These are phyloP conservation scores for Phytopythium helicoides DNA, from an alignment of 352 stramenopile genomes.

Conservation along the genomic window DNA sequence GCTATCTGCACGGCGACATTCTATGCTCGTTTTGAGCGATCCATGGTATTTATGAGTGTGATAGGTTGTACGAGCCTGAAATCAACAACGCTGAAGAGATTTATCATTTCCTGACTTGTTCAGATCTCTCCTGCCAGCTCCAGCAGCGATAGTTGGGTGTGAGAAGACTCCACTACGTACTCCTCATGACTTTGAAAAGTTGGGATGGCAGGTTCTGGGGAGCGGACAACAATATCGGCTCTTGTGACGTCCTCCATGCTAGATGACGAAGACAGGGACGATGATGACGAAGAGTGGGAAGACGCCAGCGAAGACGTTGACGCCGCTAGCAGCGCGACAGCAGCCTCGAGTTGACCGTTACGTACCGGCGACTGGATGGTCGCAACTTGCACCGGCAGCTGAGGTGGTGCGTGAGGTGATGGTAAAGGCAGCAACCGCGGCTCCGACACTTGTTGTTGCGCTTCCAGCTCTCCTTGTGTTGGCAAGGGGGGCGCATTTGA, in stretches of 20 bases:
- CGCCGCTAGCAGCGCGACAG: background rate
- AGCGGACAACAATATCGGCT: background rate
- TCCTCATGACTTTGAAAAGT: background rate
- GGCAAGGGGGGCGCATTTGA: background rate
- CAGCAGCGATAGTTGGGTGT: constrained; percentile 42
- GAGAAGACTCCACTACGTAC: constrained; percentile 2
- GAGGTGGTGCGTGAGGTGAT: background rate
- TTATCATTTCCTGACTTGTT: background rate
- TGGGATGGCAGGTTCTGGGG: too few relatives aligned
- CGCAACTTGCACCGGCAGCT: background rate
- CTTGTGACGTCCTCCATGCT: constrained; percentile 8
- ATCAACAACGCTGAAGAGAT: background rate
- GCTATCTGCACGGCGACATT: constrained; percentile 46
- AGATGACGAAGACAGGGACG: constrained; percentile 27
- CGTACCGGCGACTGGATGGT: background rate
- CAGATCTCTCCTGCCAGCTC: constrained; percentile 33
- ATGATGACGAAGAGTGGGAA: constrained; percentile 9
- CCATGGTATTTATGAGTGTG: background rate
- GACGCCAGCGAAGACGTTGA: constrained; percentile 15
- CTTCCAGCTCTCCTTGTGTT: background rate
- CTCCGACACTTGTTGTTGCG: background rate
- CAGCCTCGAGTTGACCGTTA: background rate
- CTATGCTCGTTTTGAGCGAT: constrained; percentile 36
- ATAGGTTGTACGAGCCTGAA: background rate
- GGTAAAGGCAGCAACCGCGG: background rate